Evolutionary conservation across 768 basidiomycete species (phyloP).

Genomic region (Auriculariales sp.): DNA sequence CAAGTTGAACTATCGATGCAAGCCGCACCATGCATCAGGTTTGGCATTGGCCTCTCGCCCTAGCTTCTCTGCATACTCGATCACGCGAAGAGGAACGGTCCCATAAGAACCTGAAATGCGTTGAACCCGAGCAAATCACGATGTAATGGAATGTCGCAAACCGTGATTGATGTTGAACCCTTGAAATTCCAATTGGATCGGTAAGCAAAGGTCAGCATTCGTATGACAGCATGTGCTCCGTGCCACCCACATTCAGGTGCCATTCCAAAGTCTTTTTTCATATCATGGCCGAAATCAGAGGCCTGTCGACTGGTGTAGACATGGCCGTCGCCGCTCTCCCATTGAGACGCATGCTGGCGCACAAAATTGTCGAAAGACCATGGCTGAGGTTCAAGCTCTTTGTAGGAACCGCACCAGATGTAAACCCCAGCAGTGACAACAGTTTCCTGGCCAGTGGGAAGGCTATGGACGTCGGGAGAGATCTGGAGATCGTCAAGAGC

Average conservation of each 20-base stretch:
- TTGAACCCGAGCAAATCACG: neutral
- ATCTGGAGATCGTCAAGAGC: neutral
- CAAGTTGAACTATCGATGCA: neutral
- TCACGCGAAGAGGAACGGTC: conserved; percentile 16
- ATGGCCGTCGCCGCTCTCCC: neutral
- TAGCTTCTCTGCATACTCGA: conserved; percentile 14
- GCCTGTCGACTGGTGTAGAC: neutral
- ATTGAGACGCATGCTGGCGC: neutral
- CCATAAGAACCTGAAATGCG: conserved; percentile 17
- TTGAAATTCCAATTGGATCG: too few species aligned
- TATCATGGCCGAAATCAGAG: conserved; percentile 14
- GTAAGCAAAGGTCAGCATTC: too few species aligned
- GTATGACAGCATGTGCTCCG: too few species aligned
- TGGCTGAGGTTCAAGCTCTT: conserved; percentile 9
- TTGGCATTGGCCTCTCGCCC: conserved; percentile 15
- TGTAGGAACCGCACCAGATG: conserved; percentile 8
- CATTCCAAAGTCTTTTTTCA: conserved; percentile 18
- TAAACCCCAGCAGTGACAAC: neutral
- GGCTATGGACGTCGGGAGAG: neutral
- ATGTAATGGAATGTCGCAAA: neutral
- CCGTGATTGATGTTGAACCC: neutral
- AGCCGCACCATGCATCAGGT: conserved; percentile 17
- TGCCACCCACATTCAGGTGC: conserved; percentile 11
- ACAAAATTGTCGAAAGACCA: too few species aligned
- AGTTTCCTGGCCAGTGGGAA: neutral